phyloP scores from a whole-genome alignment of 345 rosid genomes.

The Bretschneidera sinensis region DNA sequence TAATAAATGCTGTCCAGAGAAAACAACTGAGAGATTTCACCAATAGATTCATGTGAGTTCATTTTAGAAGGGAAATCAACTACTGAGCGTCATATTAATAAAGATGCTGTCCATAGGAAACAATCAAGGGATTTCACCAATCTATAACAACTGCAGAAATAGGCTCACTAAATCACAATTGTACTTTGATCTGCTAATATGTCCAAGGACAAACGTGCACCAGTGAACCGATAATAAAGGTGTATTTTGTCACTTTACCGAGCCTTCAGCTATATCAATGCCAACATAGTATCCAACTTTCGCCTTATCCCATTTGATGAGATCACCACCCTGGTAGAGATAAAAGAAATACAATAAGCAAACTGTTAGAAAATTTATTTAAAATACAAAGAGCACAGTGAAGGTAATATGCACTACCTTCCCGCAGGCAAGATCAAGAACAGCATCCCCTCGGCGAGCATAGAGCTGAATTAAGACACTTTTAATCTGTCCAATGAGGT shows the following conservation, averaged over 20 bases:
- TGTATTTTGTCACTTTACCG: slow-evolving; percentile 44
- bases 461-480: slow-evolving; percentile 95
- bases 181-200: neutral
- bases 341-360: slow-evolving; percentile 2
- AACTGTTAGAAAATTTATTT: neutral
- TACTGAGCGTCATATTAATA: neutral
- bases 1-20: too few species aligned
- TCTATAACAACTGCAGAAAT: neutral
- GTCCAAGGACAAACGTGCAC: neutral
- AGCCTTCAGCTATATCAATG: slow-evolving; percentile 94
- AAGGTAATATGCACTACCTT: slow-evolving; percentile 42
- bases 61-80: neutral
- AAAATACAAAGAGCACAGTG: neutral
- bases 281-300: slow-evolving; percentile 90
- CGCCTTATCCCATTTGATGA: slow-evolving; percentile 98
- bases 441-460: slow-evolving; percentile 80
- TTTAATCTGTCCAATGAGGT: slow-evolving; percentile 57
- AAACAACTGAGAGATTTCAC: too few species aligned
- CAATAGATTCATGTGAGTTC: neutral
- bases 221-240: neutral
- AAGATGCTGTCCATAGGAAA: neutral
- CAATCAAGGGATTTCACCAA: neutral
- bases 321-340: slow-evolving; percentile 80
- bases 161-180: neutral
- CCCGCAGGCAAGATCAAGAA: slow-evolving; percentile 96